Evolutionary conservation across 495 filamentous ascomycete species (phyloP), one percentile per base, ranked within the genome.

Genomic region (Parachaetomium inaequale): DNA sequence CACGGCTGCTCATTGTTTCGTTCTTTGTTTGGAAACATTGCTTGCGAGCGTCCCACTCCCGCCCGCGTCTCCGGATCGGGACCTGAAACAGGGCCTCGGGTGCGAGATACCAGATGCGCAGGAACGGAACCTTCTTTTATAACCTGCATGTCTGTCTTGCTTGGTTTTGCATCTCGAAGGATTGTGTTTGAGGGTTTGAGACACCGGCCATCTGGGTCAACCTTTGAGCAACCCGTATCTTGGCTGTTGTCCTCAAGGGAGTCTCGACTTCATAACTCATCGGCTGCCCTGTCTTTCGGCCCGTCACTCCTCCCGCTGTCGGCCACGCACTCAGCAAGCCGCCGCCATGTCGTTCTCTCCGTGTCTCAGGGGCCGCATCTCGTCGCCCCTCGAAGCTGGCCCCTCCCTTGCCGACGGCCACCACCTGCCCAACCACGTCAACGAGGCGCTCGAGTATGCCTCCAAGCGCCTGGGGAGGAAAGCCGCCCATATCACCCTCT

Each of bases 351-450:
- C 43, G 4, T 59, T 26, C 32, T 59, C 43, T 38, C 43, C 43
- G 19, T 50, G 29, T 55, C 59, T 80, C 50, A 83, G 78, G 72
- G 73, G 74, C 42, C 72, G 72, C 55, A 84, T 84, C 62, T 84
- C 82, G 0, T 75, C 79, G 42, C 81, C 82, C n/a, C 75, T 84
- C 42, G 82, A 83, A 62, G 81, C 82, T 19, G 80, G 81, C 7
- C 66, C 69, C 1, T 82, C 80, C 40, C 71, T 83, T 46, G 72
- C 78, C 46, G 81, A 82, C 54, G 67, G 68, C 47, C 72, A 79
- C 63, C 76, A 80, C 31, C 71, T 84, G 7, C 79, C 82, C 2
- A 61, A 67, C 32, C 70, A 72, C 43, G 58, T 84, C 54, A 74
- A 63, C 15, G 65, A 70, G 14, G 77, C 79, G 32, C 69, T 84